Conservation (phyloP, 257 asterid genomes). For the Cordia subcordata region DNA sequence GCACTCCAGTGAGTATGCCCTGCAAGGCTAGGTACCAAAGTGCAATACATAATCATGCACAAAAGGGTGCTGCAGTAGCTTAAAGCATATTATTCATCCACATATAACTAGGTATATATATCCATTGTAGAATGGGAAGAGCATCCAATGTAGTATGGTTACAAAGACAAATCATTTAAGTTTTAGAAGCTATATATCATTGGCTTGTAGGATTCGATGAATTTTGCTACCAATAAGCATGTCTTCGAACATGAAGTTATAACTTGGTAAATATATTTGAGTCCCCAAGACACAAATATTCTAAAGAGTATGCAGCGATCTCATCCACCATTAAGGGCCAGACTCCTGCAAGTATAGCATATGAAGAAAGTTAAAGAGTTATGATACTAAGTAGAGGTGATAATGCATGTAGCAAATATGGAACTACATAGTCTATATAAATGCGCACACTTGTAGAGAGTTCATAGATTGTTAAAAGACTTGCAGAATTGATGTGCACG, state of each 20-base stretch:
- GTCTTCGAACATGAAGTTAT: not conserved
- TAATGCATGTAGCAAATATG: too few relatives aligned
- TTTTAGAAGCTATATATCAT: not conserved
- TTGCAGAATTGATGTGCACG: too few relatives aligned
- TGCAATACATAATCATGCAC: not conserved
- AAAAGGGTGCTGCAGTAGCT: too few relatives aligned
- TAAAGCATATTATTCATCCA: not conserved
- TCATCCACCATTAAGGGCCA: slow-evolving; percentile 34
- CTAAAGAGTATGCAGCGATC: slow-evolving; percentile 31
- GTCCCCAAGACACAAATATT: slow-evolving; percentile 18
- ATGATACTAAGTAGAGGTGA: slow-evolving; percentile 1
- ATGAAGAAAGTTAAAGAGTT: slow-evolving; percentile 10
- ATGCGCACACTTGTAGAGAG: not conserved
- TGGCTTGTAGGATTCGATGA: not conserved
- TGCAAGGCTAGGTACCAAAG: not conserved
- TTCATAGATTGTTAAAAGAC: not conserved
- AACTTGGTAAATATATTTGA: slow-evolving; percentile 6
- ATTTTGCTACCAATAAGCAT: not conserved
- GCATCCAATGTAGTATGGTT: not conserved
- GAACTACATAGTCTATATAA: not conserved
- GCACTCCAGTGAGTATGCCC: not conserved
- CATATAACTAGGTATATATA: not conserved
- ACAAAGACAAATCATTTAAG: not conserved
- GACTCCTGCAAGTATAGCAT: slow-evolving; percentile 39
- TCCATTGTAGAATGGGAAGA: not conserved